phyloP scores from a whole-genome alignment of 2,329 filamentous ascomycete genomes.

The Hirsutella thompsonii region DNA sequence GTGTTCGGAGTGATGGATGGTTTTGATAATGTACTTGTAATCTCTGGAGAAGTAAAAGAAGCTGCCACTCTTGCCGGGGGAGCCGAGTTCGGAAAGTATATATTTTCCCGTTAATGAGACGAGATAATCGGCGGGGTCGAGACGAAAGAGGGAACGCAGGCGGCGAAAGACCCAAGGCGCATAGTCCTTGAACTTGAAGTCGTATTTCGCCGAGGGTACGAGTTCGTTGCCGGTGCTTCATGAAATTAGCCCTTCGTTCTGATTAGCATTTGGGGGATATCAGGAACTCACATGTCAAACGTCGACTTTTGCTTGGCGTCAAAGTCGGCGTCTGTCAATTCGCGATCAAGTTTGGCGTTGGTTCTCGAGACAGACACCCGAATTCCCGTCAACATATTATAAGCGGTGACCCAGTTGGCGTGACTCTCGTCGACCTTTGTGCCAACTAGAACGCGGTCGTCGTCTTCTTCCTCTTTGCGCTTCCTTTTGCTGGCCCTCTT shows the following conservation, averaged over 20 bases:
- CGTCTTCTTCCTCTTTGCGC: constrained; percentile 75
- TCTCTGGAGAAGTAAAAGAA: constrained; percentile 99
- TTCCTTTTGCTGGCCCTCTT: constrained; percentile 81
- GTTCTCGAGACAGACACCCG: constrained; percentile 92
- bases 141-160: constrained; percentile 71
- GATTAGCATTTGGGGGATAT: too few relatives aligned
- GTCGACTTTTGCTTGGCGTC: constrained; percentile 93
- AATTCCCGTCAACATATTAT: constrained; percentile 99
- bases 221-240: constrained; percentile 83
- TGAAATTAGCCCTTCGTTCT: neutral
- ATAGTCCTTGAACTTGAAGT: constrained; percentile 99
- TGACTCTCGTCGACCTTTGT: constrained; percentile 97
- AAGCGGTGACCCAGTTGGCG: constrained; percentile 93
- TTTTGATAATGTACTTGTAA: constrained; percentile 99
- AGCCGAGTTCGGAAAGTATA: constrained; percentile 92
- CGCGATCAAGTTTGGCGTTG: constrained; percentile 90
- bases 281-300: constrained; percentile 67
- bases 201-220: constrained; percentile 95
- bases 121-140: constrained; percentile 94
- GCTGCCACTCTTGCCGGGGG: constrained; percentile 93
- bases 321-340: constrained; percentile 85
- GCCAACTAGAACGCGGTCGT: constrained; percentile 87
- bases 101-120: constrained; percentile 98
- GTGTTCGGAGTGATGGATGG: constrained; percentile 91
- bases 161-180: constrained; percentile 98